A percentile compares a stretch with the other conserved stretches of the same genome.
Conservation (phyloP, 2,329 filamentous ascomycete genomes). For the Stylonectria norvegica region DNA sequence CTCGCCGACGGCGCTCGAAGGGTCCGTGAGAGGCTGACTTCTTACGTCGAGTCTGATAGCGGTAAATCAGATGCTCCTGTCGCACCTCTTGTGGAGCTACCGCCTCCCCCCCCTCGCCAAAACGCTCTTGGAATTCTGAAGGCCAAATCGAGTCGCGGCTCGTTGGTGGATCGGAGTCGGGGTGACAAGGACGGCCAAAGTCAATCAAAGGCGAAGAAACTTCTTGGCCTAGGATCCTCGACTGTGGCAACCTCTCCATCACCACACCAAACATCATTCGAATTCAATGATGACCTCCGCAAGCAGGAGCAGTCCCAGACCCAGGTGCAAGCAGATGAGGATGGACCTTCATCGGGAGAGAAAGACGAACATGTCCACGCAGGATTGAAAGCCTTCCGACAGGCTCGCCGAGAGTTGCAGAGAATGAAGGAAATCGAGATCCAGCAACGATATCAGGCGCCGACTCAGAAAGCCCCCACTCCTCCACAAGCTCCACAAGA, state of each 20-base stretch:
- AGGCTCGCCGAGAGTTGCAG: slow-evolving; percentile 56
- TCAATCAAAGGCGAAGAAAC: slow-evolving; percentile 57
- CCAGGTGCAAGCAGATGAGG: slow-evolving; percentile 21
- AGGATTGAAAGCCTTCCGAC: slow-evolving; percentile 54
- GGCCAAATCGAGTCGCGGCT: slow-evolving; percentile 65
- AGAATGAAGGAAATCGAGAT: slow-evolving; percentile 52
- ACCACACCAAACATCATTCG: slow-evolving; percentile 33
- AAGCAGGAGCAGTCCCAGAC: slow-evolving; percentile 1
- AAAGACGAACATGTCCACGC: slow-evolving; percentile 45
- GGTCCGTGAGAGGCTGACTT: slow-evolving; percentile 70
- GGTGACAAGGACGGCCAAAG: slow-evolving; percentile 37
- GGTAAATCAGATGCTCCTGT: slow-evolving; percentile 25
- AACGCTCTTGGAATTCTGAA: slow-evolving; percentile 63
- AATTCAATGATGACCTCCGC: slow-evolving; percentile 10
- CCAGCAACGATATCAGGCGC: slow-evolving; percentile 39
- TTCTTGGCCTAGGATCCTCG: slow-evolving; percentile 53
- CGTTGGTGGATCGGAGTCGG: slow-evolving; percentile 51
- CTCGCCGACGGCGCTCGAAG: slow-evolving; percentile 67
- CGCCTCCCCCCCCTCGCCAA: slow-evolving; percentile 40
- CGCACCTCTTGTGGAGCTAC: slow-evolving; percentile 38
- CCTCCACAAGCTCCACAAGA: slow-evolving; percentile 1
- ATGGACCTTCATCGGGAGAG: slow-evolving; percentile 24
- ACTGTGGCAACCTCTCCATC: slow-evolving; percentile 41
- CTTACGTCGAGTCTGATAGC: slow-evolving; percentile 62
- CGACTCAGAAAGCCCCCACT: slow-evolving; percentile 13